Evolutionary conservation across 2,329 filamentous ascomycete species (phyloP).

Genomic region (Colletotrichum endophyticum): DNA sequence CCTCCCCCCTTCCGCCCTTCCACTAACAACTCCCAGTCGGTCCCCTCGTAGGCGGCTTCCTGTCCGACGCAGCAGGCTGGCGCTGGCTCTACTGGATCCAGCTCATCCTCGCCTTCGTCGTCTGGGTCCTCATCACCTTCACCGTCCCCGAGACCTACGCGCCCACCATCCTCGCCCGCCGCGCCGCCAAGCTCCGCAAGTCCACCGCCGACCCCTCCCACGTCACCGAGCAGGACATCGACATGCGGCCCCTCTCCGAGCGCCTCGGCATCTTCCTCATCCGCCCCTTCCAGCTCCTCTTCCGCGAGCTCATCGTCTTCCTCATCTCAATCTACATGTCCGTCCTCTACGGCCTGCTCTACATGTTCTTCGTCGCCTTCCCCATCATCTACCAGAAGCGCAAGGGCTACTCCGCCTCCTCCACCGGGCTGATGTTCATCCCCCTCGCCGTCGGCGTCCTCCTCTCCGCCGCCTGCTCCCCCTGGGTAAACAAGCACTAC

Average conservation of each 20-base stretch:
- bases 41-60: slow-evolving; percentile 77
- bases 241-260: slow-evolving; percentile 71
- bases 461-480: slow-evolving; percentile 68
- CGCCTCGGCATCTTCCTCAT: slow-evolving; percentile 76
- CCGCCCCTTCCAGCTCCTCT: slow-evolving; percentile 85
- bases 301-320: slow-evolving; percentile 83
- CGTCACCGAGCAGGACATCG: slow-evolving; percentile 83
- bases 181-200: slow-evolving; percentile 75
- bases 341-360: slow-evolving; percentile 75
- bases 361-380: slow-evolving; percentile 79
- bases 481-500: slow-evolving; percentile 84
- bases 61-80: slow-evolving; percentile 75
- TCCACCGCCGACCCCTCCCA: slow-evolving; percentile 69
- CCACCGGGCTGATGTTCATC: slow-evolving; percentile 86
- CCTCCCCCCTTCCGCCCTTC: neutral
- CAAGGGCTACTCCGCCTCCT: slow-evolving; percentile 77
- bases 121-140: slow-evolving; percentile 80
- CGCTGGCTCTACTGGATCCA: slow-evolving; percentile 90
- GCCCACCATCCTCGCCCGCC: slow-evolving; percentile 73
- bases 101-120: slow-evolving; percentile 72
- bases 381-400: slow-evolving; percentile 77
- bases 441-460: slow-evolving; percentile 80
- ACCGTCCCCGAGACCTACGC: slow-evolving; percentile 92
- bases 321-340: slow-evolving; percentile 87
- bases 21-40: slow-evolving; percentile 49